Base-by-base conservation (phyloP, 1,284 basidiomycete species). In the Cutaneotrichosporon cutaneum region DNA sequence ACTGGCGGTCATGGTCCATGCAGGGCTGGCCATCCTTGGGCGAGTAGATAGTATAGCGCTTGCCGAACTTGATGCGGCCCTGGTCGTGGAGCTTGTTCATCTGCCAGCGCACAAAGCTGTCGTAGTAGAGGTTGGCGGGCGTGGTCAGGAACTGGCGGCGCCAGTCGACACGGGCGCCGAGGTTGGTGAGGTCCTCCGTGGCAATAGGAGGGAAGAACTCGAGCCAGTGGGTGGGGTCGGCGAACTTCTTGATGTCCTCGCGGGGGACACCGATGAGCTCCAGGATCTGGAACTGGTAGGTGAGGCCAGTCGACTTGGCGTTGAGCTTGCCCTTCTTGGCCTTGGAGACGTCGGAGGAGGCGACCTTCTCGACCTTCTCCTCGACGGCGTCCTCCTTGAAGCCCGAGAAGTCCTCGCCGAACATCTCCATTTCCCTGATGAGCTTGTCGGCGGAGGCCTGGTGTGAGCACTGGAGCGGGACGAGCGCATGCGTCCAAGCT, bases 221-320 rank as follows among this genome's bases (percentile, higher is more conserved):
- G 71, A 96, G 82, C 96, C 96, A 99, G 80, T 95, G 84, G 67
- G 87, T 82, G 44, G 96, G 89, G 74, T 99, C 93, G 22, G 94
- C 92, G 71, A 99, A 99, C 77, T 92, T 89, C 78, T 95, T 94
- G 81, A 98, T 94, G 74, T 99, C 94, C 22, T 83, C 80, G 55
- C 89, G 86, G 26, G 93, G 90, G 13, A 99, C 89, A 62, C 89
- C 89, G 69, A 94, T 90, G 54, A 91, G 90, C 78, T 95, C 89
- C 88, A 99, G 90, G 78, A 99, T 99, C 83, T 99, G 95, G 85
- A 98, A 99, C 79, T 99, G 96, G 82, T 98, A 99, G 60, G 88
- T 90, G 70, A 93, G 84, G 3, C 95, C 95, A 9, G 94, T 96
- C 2, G 90, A 87, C 81, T 99, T 99, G 22, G 92, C 92, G 33